Base-by-base conservation (phyloP, 2,329 filamentous ascomycete species). In the Exophiala viscosa region DNA sequence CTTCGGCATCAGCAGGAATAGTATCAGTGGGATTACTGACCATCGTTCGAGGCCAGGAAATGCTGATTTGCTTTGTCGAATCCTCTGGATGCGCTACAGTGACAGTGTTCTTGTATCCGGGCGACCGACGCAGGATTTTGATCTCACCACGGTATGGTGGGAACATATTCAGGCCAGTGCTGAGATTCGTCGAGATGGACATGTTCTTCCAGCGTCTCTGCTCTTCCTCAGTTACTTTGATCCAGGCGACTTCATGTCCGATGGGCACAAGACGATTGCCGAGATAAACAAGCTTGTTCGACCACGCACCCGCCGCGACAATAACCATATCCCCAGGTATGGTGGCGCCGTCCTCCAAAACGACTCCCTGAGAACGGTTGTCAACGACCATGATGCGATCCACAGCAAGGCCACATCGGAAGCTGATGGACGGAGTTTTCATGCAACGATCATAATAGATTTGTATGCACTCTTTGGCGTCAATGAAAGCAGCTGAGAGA, bases 291-390 rank as follows among this genome's bases (percentile, higher is more conserved):
- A 96, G 76, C 1, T 80, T 77, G 2, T 84, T 81, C 1, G 88
- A 88, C 91, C 91, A 96, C 3, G 91, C 90, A n/a, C 92, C 92
- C 0, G 90, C 84, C 0, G 92, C 90, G 2, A 95, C 77, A 52
- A 96, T 76, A 35, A 41, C 39, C 14, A 57, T 38, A 35, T 50
- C 50, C 28, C 50, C 53, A 4, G 15, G 3, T 23, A 51, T 14
- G 13, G 1, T 10, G 4, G 40, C 20, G 31, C 48, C 48, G 38
- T 51, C 17, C 11, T 36, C 34, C 14, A 64, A 44, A 6, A 50
- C 10, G n/a, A 63, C 59, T 9, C 61, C 61, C 11, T 34, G 49
- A 15, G 57, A 48, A 7, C 17, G 44, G 4, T 41, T 32, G 20
- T 52, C 42, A 13, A 11, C n/a, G 9, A 45, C 47, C 13, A 28